Percentiles rank a stretch among this genome's conserved stretches.
Evolutionary conservation across 2,329 filamentous ascomycete species (phyloP).

Genomic region (Dryadomyces sulphureus): DNA sequence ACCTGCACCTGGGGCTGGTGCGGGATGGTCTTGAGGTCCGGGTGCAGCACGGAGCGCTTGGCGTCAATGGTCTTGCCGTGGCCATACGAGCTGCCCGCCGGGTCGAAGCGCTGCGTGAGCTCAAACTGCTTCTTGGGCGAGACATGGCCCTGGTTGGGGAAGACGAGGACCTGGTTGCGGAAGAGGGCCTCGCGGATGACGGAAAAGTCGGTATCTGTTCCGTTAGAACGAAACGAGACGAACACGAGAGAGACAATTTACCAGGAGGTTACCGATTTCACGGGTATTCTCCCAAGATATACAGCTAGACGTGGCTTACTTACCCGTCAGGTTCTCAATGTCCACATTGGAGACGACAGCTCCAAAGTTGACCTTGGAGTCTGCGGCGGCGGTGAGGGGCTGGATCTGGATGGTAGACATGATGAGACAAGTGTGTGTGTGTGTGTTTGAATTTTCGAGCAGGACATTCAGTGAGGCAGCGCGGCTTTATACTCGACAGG

Average conservation of each 20-base stretch:
- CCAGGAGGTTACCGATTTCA: slow-evolving; percentile 15
- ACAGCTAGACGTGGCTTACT: slow-evolving; percentile 14
- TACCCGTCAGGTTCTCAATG: slow-evolving; percentile 48
- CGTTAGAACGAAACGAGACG: not conserved
- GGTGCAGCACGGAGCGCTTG: slow-evolving; percentile 53
- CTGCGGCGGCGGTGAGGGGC: slow-evolving; percentile 7
- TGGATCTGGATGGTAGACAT: slow-evolving; percentile 11
- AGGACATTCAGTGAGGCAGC: too few species aligned
- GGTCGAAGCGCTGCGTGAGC: slow-evolving; percentile 61
- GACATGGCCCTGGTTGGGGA: slow-evolving; percentile 51
- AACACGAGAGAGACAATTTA: slow-evolving; percentile 6
- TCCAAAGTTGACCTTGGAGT: slow-evolving; percentile 37
- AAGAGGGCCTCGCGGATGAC: slow-evolving; percentile 52
- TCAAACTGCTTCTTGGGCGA: slow-evolving; percentile 60
- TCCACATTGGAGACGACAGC: slow-evolving; percentile 42
- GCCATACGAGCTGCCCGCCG: slow-evolving; percentile 46
- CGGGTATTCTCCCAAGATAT: slow-evolving; percentile 13
- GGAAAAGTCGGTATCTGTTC: slow-evolving; percentile 45
- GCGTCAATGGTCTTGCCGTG: slow-evolving; percentile 59
- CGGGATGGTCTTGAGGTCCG: slow-evolving; percentile 66
- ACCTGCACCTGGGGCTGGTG: slow-evolving; percentile 70
- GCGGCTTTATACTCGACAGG: too few species aligned
- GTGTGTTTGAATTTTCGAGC: too few species aligned
- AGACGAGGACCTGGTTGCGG: slow-evolving; percentile 51
- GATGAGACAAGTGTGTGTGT: not conserved